Percentiles rank a stretch among this genome's conserved stretches.
These are phyloP conservation scores for Talaromyces amestolkiae DNA, from an alignment of 2,329 filamentous ascomycete genomes.

Conservation along the genomic window DNA sequence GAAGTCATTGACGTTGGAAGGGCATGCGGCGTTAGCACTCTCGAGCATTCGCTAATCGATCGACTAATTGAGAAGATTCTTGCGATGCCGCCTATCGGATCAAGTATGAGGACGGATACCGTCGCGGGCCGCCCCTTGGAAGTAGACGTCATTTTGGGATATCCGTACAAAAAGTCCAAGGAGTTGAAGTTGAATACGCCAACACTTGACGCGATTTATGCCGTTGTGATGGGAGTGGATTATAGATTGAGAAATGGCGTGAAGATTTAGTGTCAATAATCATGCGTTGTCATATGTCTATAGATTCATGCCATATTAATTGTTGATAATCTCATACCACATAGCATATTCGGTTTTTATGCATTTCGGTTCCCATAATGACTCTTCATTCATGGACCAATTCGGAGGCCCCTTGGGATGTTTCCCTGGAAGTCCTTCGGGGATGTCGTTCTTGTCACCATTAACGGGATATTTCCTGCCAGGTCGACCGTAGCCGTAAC, in stretches of 20 bases:
- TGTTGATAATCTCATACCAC: background rate
- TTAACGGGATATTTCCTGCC: background rate
- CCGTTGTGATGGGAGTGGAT: constrained; percentile 17
- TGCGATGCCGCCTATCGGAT: constrained; percentile 41
- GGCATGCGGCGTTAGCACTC: constrained; percentile 35
- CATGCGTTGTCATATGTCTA: background rate
- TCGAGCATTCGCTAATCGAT: constrained; percentile 40
- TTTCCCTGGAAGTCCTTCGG: background rate
- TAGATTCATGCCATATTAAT: background rate
- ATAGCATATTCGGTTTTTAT: constrained; percentile 20
- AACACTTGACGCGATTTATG: constrained; percentile 19
- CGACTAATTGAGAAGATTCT: constrained; percentile 40
- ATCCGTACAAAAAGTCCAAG: constrained; percentile 20
- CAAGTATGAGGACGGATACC: constrained; percentile 48
- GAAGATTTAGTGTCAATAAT: background rate
- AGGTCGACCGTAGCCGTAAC: background rate
- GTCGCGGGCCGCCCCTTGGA: constrained; percentile 44
- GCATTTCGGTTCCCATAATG: constrained; percentile 31
- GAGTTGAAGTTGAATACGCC: constrained; percentile 19
- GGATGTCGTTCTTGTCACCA: background rate
- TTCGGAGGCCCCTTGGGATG: background rate
- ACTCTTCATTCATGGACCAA: constrained; percentile 24
- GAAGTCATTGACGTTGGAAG: constrained; percentile 45
- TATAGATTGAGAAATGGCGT: constrained; percentile 13
- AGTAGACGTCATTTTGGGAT: constrained; percentile 47